Base-by-base conservation (phyloP, 2,329 filamentous ascomycete species). In the Phyllosticta ampelicida region DNA sequence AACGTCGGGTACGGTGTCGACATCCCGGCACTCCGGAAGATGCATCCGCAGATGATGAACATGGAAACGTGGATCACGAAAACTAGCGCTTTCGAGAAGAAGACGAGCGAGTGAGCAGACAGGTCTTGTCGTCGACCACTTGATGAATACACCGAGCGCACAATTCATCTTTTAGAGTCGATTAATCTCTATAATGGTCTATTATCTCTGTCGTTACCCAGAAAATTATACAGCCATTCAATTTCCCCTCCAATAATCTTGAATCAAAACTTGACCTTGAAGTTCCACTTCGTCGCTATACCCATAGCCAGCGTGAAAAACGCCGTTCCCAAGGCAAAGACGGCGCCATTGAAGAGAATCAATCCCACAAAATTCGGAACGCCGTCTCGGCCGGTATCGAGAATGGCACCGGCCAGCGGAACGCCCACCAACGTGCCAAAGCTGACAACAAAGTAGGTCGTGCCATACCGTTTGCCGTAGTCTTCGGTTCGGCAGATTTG, bases 401-500 rank as follows among this genome's bases (percentile, higher is more conserved):
- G 20, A 58, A 58, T 26, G 61, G 60, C 23, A 8, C 86, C 85
- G 9, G 77, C 84, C 62, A 88, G 85, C 1, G 86, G 86, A 55
- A 77, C 81, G 0, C 84, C 83, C 0, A 80, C 82, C 58, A 90
- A 71, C 0, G 80, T 83, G 16, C 82, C 86, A 44, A 89, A 71
- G 0, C 80, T 77, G 57, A 81, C 75, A 55, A 83, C 68, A 11
- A 80, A 76, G 65, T 86, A 86, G 19, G 80, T 73, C 0, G 78
- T 77, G 1, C 87, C 87, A 2, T 77, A 5, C 82, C 77, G 18
- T 86, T 69, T 89, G 76, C 28, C 79, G 74, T 48, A 89, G 78
- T 57, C 60, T 2, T 61, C 54, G 9, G 56, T 86, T 81, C 1
- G 81, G 63, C 59, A 85, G 61, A 89, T 85, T 64, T 88, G 84